Percentiles rank a stretch among this genome's conserved stretches.
Evolutionary conservation across 208 protist genomes (phyloP).

Genomic region (Novymonas esmeraldas): DNA sequence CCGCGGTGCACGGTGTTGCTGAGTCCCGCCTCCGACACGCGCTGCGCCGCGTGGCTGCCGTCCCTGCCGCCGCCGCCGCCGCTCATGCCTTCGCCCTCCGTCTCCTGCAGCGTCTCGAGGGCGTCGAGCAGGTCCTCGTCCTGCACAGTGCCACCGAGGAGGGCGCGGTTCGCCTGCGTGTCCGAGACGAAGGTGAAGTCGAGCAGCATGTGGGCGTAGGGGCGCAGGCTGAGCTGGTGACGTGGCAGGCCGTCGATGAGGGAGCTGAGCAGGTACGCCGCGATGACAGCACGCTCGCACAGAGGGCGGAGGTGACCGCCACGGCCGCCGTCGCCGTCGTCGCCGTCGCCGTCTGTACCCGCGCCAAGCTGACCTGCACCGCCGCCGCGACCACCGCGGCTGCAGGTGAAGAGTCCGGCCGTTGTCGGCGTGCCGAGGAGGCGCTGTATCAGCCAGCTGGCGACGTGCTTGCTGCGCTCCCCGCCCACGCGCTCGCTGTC

Average conservation of each 20-base stretch:
- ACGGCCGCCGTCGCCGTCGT: background rate
- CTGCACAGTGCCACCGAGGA: constrained; percentile 33
- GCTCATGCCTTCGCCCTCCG: background rate
- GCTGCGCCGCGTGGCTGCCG: background rate
- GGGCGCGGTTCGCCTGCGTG: constrained; percentile 36
- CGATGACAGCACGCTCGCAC: constrained; percentile 52
- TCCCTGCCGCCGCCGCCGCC: background rate
- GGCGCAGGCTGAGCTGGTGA: constrained; percentile 54
- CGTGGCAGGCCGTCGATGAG: constrained; percentile 53
- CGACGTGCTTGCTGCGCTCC: constrained; percentile 11
- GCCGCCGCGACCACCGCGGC: background rate
- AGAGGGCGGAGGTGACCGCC: constrained; percentile 34
- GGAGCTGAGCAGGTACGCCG: constrained; percentile 57
- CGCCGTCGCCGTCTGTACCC: background rate
- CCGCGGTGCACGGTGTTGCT: background rate
- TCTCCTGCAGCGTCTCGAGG: constrained; percentile 5
- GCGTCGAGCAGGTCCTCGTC: constrained; percentile 29
- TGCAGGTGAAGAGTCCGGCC: background rate
- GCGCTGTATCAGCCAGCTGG: constrained; percentile 14
- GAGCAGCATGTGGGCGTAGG: constrained; percentile 68
- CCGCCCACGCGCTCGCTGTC: constrained; percentile 15
- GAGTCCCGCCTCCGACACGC: background rate
- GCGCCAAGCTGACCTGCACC: background rate
- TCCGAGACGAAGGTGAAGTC: constrained; percentile 70
- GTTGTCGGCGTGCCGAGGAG: constrained; percentile 8